Evolutionary conservation across 108 stramenopile species (phyloP).

Genomic region (Chaetoceros tenuissimus): DNA sequence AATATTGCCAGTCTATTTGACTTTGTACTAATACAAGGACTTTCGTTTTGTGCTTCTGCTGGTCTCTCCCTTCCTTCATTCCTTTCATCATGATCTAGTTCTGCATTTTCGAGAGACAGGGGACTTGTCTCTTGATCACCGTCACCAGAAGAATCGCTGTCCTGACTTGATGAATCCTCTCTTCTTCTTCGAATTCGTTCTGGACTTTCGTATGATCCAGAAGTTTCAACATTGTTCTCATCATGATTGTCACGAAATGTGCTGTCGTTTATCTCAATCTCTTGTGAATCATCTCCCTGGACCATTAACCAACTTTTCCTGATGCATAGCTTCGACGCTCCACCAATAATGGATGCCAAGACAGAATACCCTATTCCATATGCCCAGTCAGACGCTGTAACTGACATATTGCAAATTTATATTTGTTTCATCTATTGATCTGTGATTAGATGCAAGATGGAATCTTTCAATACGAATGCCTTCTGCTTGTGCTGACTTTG

Average conservation of each 20-base stretch:
- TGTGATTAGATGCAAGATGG: too few species aligned
- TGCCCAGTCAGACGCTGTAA: slow-evolving; percentile 52
- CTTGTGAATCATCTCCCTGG: neutral
- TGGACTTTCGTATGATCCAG: too few species aligned
- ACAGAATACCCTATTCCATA: slow-evolving; percentile 64
- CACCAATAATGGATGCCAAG: slow-evolving; percentile 66
- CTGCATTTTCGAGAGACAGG: neutral
- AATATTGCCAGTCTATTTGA: neutral
- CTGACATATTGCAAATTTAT: slow-evolving; percentile 3
- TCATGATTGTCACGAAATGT: too few species aligned
- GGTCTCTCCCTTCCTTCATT: neutral
- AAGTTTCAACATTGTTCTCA: too few species aligned
- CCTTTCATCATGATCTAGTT: neutral
- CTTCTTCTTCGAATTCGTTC: too few species aligned
- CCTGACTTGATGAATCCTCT: neutral
- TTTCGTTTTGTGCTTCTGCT: neutral
- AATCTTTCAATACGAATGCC: too few species aligned
- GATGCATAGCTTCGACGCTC: slow-evolving; percentile 69
- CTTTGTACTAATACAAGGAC: slow-evolving; percentile 1
- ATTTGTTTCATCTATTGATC: too few species aligned
- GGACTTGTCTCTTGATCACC: neutral
- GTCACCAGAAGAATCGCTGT: neutral
- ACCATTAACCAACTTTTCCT: slow-evolving; percentile 62
- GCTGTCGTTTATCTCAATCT: slow-evolving; percentile 1
- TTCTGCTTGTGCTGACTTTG: too few species aligned